A percentile compares a stretch with the other conserved stretches of the same genome.
phyloP scores from a whole-genome alignment of 768 basidiomycete species.

The Cystofilobasidium ferigula region DNA sequence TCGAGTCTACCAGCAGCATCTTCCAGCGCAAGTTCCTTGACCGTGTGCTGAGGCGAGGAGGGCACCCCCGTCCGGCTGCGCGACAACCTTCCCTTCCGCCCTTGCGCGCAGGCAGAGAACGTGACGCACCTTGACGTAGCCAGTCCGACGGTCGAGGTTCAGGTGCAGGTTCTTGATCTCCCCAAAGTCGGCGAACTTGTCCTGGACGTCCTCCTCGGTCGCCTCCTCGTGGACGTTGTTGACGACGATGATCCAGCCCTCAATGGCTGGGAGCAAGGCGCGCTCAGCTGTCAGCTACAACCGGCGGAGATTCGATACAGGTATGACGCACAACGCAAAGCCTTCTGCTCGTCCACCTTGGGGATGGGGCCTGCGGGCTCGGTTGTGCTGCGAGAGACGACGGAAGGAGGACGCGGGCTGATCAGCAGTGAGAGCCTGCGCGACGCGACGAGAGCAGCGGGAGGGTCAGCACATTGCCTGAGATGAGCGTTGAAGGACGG shows the following conservation, averaged over 20 bases:
- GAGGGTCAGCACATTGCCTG: neutral
- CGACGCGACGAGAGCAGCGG: too few species aligned
- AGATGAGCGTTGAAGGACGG: neutral
- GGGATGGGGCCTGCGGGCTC: neutral
- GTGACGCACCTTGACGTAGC: slow-evolving; percentile 91
- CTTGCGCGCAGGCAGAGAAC: neutral
- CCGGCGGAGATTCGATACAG: neutral
- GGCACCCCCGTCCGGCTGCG: too few species aligned
- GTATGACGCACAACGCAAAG: neutral
- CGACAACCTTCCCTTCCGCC: too few species aligned
- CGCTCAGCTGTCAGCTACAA: neutral
- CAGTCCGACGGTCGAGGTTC: slow-evolving; percentile 90
- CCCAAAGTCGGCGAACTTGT: slow-evolving; percentile 92
- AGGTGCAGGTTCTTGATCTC: slow-evolving; percentile 97
- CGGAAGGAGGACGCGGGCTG: neutral
- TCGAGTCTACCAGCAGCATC: too few species aligned
- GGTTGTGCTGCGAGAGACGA: neutral
- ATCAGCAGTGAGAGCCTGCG: neutral
- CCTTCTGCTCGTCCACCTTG: neutral
- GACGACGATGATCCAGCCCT: slow-evolving; percentile 96
- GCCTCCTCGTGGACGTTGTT: slow-evolving; percentile 97
- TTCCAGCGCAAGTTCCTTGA: too few species aligned
- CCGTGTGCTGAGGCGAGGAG: too few species aligned
- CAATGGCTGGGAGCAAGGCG: slow-evolving; percentile 55
- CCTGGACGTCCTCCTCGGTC: slow-evolving; percentile 89